Evolutionary conservation across 2,329 filamentous ascomycete genomes (phyloP).

Genomic region (Xylariales sp.): DNA sequence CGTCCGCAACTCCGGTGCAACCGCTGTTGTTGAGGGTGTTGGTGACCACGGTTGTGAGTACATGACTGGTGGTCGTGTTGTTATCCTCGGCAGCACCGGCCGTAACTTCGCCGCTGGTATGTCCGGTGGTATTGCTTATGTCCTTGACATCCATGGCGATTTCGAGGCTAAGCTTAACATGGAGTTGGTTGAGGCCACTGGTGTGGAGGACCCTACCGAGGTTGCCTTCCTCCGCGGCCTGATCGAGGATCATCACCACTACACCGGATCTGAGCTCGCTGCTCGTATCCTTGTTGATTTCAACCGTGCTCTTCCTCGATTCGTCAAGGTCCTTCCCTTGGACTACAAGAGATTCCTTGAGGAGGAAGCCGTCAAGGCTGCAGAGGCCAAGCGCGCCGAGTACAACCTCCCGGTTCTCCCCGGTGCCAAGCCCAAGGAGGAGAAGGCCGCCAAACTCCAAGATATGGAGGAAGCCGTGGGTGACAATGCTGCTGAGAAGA

Average conservation of each 20-base stretch:
- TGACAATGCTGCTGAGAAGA: constrained; percentile 82
- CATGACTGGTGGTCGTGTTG: constrained; percentile 92
- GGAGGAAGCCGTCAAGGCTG: constrained; percentile 82
- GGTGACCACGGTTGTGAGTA: constrained; percentile 98
- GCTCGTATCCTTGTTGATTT: constrained; percentile 94
- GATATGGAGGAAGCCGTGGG: constrained; percentile 92
- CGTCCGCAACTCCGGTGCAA: constrained; percentile 93
- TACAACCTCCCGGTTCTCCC: constrained; percentile 76
- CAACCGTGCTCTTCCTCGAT: constrained; percentile 81
- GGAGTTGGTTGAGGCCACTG: constrained; percentile 92
- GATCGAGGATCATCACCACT: constrained; percentile 96
- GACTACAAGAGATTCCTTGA: constrained; percentile 93
- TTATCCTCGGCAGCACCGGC: constrained; percentile 83
- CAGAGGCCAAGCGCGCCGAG: constrained; percentile 77
- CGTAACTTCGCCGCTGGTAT: constrained; percentile 98
- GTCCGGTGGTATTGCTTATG: constrained; percentile 95
- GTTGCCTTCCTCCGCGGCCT: constrained; percentile 87
- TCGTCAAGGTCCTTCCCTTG: constrained; percentile 88
- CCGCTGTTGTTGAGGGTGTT: constrained; percentile 91
- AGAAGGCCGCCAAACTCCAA: constrained; percentile 66
- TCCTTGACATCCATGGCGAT: constrained; percentile 84
- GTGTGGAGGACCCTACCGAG: constrained; percentile 79
- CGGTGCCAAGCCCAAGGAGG: constrained; percentile 59
- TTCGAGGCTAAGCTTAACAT: constrained; percentile 92
- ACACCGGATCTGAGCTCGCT: constrained; percentile 92